Conservation (phyloP, 1,284 basidiomycete species). For the Melampsora larici-populina region DNA sequence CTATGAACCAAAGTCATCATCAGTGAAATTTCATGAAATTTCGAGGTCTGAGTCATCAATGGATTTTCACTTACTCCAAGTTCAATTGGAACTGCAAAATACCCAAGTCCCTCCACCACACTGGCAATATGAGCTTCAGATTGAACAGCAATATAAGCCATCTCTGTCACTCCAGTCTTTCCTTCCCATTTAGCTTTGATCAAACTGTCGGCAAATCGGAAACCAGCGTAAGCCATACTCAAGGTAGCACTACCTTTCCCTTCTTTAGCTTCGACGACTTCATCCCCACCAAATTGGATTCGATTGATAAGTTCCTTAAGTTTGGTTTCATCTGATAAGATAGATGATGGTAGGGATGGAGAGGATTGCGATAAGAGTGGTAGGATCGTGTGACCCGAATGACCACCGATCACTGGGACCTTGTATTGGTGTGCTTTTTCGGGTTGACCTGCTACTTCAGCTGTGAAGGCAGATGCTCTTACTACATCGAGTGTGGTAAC, state of each 20-base stretch:
- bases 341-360: constrained; percentile 45
- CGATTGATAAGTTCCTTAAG: constrained; percentile 51
- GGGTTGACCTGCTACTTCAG: constrained; percentile 66
- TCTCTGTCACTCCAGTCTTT: constrained; percentile 35
- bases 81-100: constrained; percentile 85
- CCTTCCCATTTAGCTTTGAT: constrained; percentile 42
- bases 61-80: constrained; percentile 66
- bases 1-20: constrained; percentile 3
- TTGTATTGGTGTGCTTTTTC: constrained; percentile 64
- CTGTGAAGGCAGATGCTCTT: constrained; percentile 87
- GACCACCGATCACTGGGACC: constrained; percentile 89
- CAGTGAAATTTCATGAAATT: background rate
- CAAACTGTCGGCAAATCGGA: constrained; percentile 50
- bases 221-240: constrained; percentile 54
- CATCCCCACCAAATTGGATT: too few species aligned
- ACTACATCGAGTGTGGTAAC: constrained; percentile 97
- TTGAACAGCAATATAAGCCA: constrained; percentile 39
- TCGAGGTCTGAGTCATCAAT: constrained; percentile 12
- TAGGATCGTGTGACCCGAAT: constrained; percentile 93
- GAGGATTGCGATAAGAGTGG: constrained; percentile 81
- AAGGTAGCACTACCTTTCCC: constrained; percentile 53
- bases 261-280: constrained; percentile 55
- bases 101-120: constrained; percentile 62
- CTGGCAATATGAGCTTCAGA: constrained; percentile 29
- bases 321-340: constrained; percentile 50